These are phyloP conservation scores for Coemansia sp. DNA, from an alignment of 192 early-diverging fungal genomes.

Conservation along the genomic window DNA sequence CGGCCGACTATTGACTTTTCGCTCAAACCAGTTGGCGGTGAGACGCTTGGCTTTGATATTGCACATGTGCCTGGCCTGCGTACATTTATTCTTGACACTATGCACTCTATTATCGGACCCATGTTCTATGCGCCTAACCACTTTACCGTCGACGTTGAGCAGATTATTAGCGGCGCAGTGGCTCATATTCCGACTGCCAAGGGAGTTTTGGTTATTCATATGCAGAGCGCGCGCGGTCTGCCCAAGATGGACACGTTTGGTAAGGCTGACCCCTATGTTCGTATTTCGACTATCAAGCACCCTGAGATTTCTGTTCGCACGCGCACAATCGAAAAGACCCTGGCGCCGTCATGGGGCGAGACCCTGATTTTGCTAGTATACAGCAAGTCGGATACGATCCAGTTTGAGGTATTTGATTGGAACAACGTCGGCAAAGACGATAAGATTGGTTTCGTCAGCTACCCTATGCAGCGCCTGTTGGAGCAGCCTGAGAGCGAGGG, in stretches of 20 bases:
- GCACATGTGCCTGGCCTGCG: slow-evolving; percentile 85
- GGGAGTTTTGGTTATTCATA: slow-evolving; percentile 82
- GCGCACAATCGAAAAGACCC: slow-evolving; percentile 69
- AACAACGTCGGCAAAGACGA: slow-evolving; percentile 78
- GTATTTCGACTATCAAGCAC: slow-evolving; percentile 69
- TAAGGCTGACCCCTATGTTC: slow-evolving; percentile 87
- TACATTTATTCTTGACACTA: slow-evolving; percentile 73
- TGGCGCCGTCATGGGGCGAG: slow-evolving; percentile 88
- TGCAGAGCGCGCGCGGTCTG: slow-evolving; percentile 80
- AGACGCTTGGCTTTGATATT: slow-evolving; percentile 84
- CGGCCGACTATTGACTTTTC: slow-evolving; percentile 87
- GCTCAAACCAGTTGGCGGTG: slow-evolving; percentile 87
- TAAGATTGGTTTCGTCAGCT: slow-evolving; percentile 53
- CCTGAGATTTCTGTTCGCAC: slow-evolving; percentile 67
- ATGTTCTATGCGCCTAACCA: slow-evolving; percentile 88
- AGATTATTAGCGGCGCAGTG: slow-evolving; percentile 72
- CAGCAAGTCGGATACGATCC: slow-evolving; percentile 72
- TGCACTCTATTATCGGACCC: slow-evolving; percentile 72
- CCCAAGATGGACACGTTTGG: slow-evolving; percentile 89
- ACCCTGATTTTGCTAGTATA: slow-evolving; percentile 76
- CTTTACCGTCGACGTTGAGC: slow-evolving; percentile 78
- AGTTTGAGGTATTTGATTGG: slow-evolving; percentile 82
- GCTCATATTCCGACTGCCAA: slow-evolving; percentile 70
- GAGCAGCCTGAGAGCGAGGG: slow-evolving; percentile 57
- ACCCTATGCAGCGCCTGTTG: slow-evolving; percentile 54